Conservation (phyloP, 2,329 filamentous ascomycete genomes). For the Colletotrichum melonis region DNA sequence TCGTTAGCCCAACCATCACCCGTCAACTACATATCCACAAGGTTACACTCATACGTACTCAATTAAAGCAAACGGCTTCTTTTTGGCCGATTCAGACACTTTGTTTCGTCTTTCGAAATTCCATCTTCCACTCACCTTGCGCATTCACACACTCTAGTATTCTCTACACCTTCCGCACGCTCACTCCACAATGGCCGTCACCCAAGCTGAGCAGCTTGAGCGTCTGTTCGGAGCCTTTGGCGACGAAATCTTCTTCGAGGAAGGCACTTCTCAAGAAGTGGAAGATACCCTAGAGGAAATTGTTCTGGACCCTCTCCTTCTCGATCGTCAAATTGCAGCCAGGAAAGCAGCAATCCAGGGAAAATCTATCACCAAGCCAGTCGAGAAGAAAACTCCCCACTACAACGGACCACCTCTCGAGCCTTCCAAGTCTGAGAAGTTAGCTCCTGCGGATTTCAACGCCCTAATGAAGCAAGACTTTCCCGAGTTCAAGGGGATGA, state of each 20-base stretch:
- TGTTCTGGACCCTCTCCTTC: slow-evolving; percentile 9
- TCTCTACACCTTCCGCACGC: no score
- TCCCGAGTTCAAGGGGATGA: slow-evolving; percentile 20
- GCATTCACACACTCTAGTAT: no score
- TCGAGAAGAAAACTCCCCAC: neutral
- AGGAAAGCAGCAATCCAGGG: slow-evolving; percentile 8
- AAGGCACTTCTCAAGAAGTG: neutral
- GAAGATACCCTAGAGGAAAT: slow-evolving; percentile 6
- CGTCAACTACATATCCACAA: neutral
- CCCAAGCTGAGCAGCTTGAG: neutral
- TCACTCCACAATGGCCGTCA: neutral
- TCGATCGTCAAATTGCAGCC: slow-evolving; percentile 20
- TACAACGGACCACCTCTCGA: neutral
- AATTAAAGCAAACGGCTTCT: neutral
- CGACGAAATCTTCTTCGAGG: slow-evolving; percentile 5
- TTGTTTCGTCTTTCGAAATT: neutral
- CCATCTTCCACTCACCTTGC: no score
- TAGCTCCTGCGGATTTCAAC: slow-evolving; percentile 19
- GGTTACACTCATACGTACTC: neutral
- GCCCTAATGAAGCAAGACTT: slow-evolving; percentile 22
- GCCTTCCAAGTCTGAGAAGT: slow-evolving; percentile 21
- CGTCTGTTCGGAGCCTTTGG: slow-evolving; percentile 2
- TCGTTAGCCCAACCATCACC: neutral
- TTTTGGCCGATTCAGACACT: neutral
- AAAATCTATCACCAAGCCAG: neutral